Conservation (phyloP, 306 rosid species). For the Boehmeria nivea region DNA sequence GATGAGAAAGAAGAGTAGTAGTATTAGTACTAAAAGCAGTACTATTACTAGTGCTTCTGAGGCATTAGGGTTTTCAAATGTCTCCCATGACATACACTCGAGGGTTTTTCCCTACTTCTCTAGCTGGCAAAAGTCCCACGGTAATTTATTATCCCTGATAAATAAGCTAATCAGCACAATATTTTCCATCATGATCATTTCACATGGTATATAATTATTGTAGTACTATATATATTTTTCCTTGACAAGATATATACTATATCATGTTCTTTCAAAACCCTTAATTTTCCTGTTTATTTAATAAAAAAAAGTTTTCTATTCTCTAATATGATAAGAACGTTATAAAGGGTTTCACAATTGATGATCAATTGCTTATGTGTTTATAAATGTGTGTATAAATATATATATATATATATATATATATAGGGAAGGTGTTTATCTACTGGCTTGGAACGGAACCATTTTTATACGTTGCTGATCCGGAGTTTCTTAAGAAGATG, state of each 20-base stretch:
- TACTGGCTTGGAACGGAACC: constrained; percentile 91
- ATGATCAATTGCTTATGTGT: too few relatives aligned
- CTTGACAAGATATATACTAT: too few relatives aligned
- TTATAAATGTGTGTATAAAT: neutral
- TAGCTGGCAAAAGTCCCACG: constrained; percentile 65
- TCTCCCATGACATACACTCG: constrained; percentile 64
- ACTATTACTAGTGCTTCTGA: neutral
- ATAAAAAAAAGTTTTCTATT: too few relatives aligned
- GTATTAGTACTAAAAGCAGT: neutral
- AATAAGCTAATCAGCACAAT: too few relatives aligned
- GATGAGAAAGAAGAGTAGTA: constrained; percentile 44
- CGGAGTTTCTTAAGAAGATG: constrained; percentile 60
- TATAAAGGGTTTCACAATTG: too few relatives aligned
- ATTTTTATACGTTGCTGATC: constrained; percentile 64
- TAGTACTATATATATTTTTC: too few relatives aligned
- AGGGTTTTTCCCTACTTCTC: constrained; percentile 58
- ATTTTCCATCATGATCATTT: too few relatives aligned
- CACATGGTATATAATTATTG: too few relatives aligned
- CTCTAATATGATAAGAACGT: too few relatives aligned
- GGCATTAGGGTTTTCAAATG: constrained; percentile 5
- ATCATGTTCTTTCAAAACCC: too few relatives aligned
- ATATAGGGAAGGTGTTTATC: constrained; percentile 58
- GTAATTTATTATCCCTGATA: too few relatives aligned
- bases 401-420: neutral
- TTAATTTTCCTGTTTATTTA: too few relatives aligned